phyloP scores from a whole-genome alignment of 805 yeast species.

The Middelhovenomyces tepae region DNA sequence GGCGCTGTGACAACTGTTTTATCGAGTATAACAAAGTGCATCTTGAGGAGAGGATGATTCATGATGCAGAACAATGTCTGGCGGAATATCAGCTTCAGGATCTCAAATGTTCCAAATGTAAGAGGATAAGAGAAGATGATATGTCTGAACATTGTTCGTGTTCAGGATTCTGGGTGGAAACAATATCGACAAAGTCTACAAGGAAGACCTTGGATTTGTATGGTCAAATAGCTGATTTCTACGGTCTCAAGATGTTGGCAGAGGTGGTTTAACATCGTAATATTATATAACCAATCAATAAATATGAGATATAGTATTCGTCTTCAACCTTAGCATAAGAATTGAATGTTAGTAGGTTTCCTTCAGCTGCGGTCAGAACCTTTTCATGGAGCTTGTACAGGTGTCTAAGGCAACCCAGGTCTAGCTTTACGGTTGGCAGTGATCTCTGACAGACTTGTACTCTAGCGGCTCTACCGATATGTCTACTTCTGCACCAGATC shows the following conservation, averaged over 20 bases:
- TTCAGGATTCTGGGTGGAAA: slow-evolving; percentile 76
- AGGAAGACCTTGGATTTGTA: slow-evolving; percentile 40
- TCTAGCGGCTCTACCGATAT: too few species aligned
- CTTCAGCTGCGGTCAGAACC: too few species aligned
- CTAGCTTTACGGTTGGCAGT: slow-evolving; percentile 1
- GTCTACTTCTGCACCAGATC: too few species aligned
- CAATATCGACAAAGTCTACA: slow-evolving; percentile 39
- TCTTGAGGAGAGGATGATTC: slow-evolving; percentile 72
- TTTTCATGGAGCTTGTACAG: too few species aligned
- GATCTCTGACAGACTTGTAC: too few species aligned
- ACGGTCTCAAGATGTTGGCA: slow-evolving; percentile 50
- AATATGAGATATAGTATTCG: too few species aligned
- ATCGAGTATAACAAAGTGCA: slow-evolving; percentile 54
- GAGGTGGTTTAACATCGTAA: slow-evolving; percentile 21
- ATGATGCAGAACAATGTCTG: slow-evolving; percentile 46
- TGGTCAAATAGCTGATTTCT: slow-evolving; percentile 49
- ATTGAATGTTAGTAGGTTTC: too few species aligned
- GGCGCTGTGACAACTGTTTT: slow-evolving; percentile 62
- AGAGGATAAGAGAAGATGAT: slow-evolving; percentile 53
- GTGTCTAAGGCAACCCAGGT: too few species aligned
- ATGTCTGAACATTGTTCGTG: slow-evolving; percentile 73
- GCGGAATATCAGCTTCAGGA: slow-evolving; percentile 72
- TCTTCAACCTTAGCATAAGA: too few species aligned
- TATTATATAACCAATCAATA: too few species aligned
- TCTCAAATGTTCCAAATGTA: slow-evolving; percentile 70